Conservation (phyloP, 495 filamentous ascomycete genomes). For the Bombardia bombarda region DNA sequence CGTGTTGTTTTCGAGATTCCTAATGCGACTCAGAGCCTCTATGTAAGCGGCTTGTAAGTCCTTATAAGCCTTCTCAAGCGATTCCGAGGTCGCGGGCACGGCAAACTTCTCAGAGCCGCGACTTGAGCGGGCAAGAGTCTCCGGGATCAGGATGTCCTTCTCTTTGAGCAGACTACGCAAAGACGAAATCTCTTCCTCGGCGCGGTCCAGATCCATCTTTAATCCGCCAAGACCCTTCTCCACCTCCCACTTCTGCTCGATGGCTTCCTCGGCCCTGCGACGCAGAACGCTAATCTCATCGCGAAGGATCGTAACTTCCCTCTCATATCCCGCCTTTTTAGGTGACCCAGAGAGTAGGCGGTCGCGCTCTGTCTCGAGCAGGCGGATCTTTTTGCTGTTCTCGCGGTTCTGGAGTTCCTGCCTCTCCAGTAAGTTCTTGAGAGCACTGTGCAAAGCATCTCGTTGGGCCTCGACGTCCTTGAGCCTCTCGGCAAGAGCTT, state of each 20-base stretch:
- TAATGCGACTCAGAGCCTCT: constrained; percentile 47
- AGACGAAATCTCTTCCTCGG: constrained; percentile 82
- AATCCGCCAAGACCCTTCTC: constrained; percentile 88
- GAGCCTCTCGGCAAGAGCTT: constrained; percentile 70
- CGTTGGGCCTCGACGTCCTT: constrained; percentile 91
- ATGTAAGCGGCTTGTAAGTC: constrained; percentile 60
- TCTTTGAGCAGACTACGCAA: constrained; percentile 74
- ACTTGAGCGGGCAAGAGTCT: constrained; percentile 41
- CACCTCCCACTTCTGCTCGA: constrained; percentile 94
- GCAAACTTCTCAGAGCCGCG: constrained; percentile 18
- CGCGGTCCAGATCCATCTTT: constrained; percentile 95
- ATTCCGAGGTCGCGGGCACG: constrained; percentile 52
- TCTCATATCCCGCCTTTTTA: constrained; percentile 68
- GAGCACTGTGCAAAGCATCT: constrained; percentile 79
- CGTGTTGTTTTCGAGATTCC: constrained; percentile 40
- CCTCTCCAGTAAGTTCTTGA: constrained; percentile 80
- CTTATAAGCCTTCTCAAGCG: constrained; percentile 68
- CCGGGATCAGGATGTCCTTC: constrained; percentile 71
- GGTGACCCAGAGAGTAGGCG: constrained; percentile 61
- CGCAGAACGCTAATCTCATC: constrained; percentile 80
- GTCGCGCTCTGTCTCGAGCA: constrained; percentile 72
- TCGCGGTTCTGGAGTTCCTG: constrained; percentile 75
- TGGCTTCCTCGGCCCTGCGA: constrained; percentile 83
- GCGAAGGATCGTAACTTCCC: constrained; percentile 68
- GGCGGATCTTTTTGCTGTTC: constrained; percentile 64